phyloP scores from a whole-genome alignment of 306 rosid species.

The Castanopsis chinensis region DNA sequence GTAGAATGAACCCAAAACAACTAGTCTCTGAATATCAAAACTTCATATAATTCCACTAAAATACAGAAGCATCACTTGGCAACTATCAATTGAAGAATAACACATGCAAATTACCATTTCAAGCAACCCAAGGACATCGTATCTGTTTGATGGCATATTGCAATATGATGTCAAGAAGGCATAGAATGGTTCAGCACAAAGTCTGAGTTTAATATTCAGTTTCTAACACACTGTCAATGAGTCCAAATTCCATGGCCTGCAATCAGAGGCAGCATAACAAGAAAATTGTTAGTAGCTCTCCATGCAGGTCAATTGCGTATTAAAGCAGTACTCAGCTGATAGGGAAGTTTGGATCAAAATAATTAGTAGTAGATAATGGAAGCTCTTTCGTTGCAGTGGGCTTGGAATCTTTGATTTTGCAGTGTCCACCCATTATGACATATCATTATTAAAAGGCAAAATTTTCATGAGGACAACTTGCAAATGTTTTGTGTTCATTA shows the following conservation, averaged over 20 bases:
- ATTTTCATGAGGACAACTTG: neutral
- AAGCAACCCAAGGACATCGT: conserved; percentile 13
- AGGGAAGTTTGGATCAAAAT: neutral
- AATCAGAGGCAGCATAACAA: conserved; percentile 10
- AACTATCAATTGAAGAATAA: neutral
- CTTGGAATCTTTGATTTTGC: neutral
- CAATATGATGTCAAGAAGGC: neutral
- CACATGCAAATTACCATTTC: conserved; percentile 12
- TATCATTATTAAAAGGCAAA: neutral
- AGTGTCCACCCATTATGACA: neutral
- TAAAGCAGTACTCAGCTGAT: neutral
- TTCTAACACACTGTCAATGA: conserved; percentile 82
- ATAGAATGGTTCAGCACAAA: conserved; percentile 7
- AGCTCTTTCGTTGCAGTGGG: neutral
- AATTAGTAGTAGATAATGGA: neutral
- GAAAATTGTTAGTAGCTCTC: neutral
- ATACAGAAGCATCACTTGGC: neutral
- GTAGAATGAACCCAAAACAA: neutral
- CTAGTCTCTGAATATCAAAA: neutral
- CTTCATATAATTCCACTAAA: neutral
- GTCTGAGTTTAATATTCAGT: conserved; percentile 66
- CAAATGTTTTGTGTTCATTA: neutral
- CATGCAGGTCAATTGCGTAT: neutral
- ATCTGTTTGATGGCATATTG: conserved; percentile 14
- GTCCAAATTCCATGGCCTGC: conserved; percentile 97